Conservation (phyloP, 2,329 filamentous ascomycete genomes). For the Ophiostoma triangulosporum region DNA sequence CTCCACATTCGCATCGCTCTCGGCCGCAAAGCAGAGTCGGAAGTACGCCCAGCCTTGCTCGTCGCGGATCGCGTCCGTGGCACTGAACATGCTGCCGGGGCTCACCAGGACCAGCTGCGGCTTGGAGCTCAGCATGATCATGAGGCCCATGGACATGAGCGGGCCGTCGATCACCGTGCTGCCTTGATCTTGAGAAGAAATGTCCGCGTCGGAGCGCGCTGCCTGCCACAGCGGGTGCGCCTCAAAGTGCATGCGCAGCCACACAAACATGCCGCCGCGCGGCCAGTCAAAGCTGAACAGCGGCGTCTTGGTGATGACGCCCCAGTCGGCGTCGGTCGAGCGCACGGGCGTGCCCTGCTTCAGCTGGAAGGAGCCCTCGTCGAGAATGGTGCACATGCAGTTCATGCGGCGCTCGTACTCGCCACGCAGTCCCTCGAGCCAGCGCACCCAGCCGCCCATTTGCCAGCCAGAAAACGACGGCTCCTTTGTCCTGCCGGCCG, state of each 20-base stretch:
- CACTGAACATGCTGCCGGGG: slow-evolving; percentile 62
- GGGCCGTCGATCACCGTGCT: slow-evolving; percentile 34
- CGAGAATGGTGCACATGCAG: slow-evolving; percentile 60
- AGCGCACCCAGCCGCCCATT: slow-evolving; percentile 75
- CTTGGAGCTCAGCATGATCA: slow-evolving; percentile 56
- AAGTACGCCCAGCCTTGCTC: slow-evolving; percentile 57
- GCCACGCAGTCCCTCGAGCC: slow-evolving; percentile 73
- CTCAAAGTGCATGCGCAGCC: slow-evolving; percentile 60
- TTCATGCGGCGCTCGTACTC: slow-evolving; percentile 78
- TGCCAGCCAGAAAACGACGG: slow-evolving; percentile 50
- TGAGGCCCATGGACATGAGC: slow-evolving; percentile 49
- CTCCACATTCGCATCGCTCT: slow-evolving; percentile 56
- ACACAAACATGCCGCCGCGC: slow-evolving; percentile 83
- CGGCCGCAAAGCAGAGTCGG: slow-evolving; percentile 74
- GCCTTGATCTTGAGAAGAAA: not conserved
- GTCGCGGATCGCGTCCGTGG: slow-evolving; percentile 44
- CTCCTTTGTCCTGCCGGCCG: slow-evolving; percentile 14
- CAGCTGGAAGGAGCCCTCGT: slow-evolving; percentile 51
- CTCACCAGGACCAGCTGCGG: slow-evolving; percentile 57
- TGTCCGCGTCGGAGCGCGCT: slow-evolving; percentile 15
- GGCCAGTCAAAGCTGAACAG: slow-evolving; percentile 71
- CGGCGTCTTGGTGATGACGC: slow-evolving; percentile 58
- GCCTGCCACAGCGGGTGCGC: slow-evolving; percentile 53
- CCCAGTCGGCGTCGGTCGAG: slow-evolving; percentile 46
- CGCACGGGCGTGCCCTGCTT: slow-evolving; percentile 43